Evolutionary conservation across 202 grass and related monocot genomes (phyloP), one percentile per base, ranked within the genome.

Genomic region (Brachypodium distachyon): DNA sequence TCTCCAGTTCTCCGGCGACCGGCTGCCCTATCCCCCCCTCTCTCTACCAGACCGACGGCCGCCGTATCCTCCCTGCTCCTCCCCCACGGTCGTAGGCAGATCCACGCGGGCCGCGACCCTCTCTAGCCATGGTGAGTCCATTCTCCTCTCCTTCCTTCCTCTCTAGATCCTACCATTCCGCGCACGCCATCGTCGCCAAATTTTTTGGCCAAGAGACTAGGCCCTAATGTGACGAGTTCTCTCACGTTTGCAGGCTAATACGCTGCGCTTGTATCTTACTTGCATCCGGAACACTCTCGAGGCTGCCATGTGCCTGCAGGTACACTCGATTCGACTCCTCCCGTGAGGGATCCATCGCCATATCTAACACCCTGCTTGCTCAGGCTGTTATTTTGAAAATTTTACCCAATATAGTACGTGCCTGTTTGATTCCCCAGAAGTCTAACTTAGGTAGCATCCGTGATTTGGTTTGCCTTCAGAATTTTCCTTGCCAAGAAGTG

Each of bases 401-500:
- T 72, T 53, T 53, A 10, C 12, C 31, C 2, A 1, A 11, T 40
- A 11, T n/a, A n/a, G n/a, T n/a, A n/a, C n/a, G 10, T 55, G 16
- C n/a, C 51, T 79, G 7, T 44, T 12, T 51, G 69, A 0, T 56
- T 54, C 23, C 34, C 29, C 2, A n/a, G 17, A 33, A 65, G 5
- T 31, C 1, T 41, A 46, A 41, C 17, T 17, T 27, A 42, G n/a
- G 8, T 17, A 18, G 12, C 63, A 49, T 33, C 2, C 48, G 12
- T 76, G 19, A 33, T n/a, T 77, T 65, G 2, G 8, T 74, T 66
- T 42, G 17, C 63, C n/a, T 60, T 12, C 48, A 94, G 95, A 94
- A 94, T 90, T 98, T 98, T 54, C 95, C 91, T 87, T 98, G 95
- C 72, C 95, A 98, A 88, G 95, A 98, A 87, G 91, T 98, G 18